These are phyloP conservation scores for Cordyceps pruinosa DNA, from an alignment of 2,329 filamentous ascomycete species.

Conservation along the genomic window DNA sequence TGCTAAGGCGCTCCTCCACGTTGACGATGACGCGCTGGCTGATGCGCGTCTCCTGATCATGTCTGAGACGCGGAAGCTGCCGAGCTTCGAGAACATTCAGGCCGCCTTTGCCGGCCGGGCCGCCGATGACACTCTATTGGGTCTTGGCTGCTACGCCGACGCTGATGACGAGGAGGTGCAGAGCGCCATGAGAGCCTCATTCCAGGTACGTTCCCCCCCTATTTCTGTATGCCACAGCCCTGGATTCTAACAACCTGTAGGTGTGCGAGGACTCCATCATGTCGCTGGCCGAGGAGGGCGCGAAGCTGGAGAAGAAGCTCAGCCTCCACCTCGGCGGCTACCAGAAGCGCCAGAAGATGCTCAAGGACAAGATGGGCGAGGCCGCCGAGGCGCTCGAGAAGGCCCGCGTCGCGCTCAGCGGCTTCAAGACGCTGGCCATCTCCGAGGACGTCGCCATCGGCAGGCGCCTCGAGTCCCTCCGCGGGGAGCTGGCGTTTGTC, in stretches of 20 bases:
- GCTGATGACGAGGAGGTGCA: slow-evolving; percentile 66
- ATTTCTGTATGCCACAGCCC: too few relatives aligned
- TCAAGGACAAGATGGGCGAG: slow-evolving; percentile 72
- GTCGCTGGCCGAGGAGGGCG: slow-evolving; percentile 67
- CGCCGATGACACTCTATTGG: slow-evolving; percentile 58
- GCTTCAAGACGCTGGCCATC: slow-evolving; percentile 67
- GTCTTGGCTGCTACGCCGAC: slow-evolving; percentile 72
- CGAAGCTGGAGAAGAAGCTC: slow-evolving; percentile 93
- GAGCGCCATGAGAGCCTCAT: slow-evolving; percentile 58
- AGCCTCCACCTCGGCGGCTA: slow-evolving; percentile 82
- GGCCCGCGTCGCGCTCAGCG: slow-evolving; percentile 63
- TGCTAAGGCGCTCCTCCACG: slow-evolving; percentile 49
- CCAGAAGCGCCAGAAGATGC: slow-evolving; percentile 72
- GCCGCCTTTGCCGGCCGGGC: slow-evolving; percentile 47
- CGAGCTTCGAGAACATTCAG: slow-evolving; percentile 44
- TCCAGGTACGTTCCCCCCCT: slow-evolving; percentile 53
- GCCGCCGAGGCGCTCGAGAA: slow-evolving; percentile 69
- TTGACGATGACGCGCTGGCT: slow-evolving; percentile 66
- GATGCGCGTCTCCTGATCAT: slow-evolving; percentile 72
- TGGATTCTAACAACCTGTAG: slow-evolving; percentile 32
- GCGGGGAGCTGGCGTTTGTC: slow-evolving; percentile 78
- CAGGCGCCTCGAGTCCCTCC: slow-evolving; percentile 63
- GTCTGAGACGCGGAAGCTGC: slow-evolving; percentile 54
- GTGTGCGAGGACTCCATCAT: slow-evolving; percentile 67
- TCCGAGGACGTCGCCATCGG: slow-evolving; percentile 72